Evolutionary conservation across 306 rosid species (phyloP), one percentile per base, ranked within the genome.

Genomic region (Purshia tridentata): DNA sequence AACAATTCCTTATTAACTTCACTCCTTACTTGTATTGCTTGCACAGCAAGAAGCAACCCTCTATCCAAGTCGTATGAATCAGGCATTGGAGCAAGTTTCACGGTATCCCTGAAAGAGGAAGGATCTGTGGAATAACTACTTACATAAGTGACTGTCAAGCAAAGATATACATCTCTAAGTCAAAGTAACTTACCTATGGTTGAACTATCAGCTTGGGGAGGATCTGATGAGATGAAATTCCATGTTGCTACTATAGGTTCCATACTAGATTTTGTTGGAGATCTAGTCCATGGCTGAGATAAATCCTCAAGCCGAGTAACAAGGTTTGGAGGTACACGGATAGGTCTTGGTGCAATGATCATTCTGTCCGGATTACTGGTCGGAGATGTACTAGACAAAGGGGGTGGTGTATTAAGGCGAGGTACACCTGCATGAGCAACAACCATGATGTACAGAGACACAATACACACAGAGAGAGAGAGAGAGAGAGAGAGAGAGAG

Each of bases 241-340:
- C 99, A 94, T 16, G 89, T 85, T 51, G 95, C 96, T 68, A 86
- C 81, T 72, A 94, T 70, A 81, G 99, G 99, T 77, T 94, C 98
- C 87, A 83, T 81, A 80, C 84, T 87, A 65, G 96, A 86, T 80
- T 94, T 94, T 67, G 91, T 91, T 50, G 99, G 99, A 67, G 98
- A 91, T 49, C 99, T 91, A 69, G 99, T 94, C 99, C 99, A 94
- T 39, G 99, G 97, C 87, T 91, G 99, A 77, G 96, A 88, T 45
- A 90, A 73, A 84, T 94, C 98, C 82, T 94, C 99, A 29, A 90
- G 81, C 73, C 88, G 89, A 65, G 91, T 85, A 69, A 84, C 89
- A 78, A 86, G 77, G 77, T 84, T 81, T 29, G 99, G 74, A 75
- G 88, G 80, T 67, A 94, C 85, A 19, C 98, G 97, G 69, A 94